Evolutionary conservation across 208 protist species (phyloP), one percentile per base, ranked within the genome.

Genomic region (Chromosphaera perkinsii): DNA sequence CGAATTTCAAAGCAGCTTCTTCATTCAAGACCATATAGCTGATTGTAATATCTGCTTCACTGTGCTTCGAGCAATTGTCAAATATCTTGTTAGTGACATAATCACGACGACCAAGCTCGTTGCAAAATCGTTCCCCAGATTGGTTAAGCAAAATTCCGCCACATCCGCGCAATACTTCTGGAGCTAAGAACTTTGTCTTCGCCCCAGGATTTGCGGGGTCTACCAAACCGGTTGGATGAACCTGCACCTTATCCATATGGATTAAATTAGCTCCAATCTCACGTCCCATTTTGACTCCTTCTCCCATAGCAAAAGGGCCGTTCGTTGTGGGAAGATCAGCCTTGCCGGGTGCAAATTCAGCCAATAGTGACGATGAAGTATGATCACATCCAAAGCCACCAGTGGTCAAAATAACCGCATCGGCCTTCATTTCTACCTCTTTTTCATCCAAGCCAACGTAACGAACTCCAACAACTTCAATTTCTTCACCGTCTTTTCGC

Each of bases 161-260:
- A 12, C 83, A 86, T 27, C 90, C 94, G 51, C 94, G 86, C 47
- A 96, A 79, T 20, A 91, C 91, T 81, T 97, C 94, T 17, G 92
- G 88, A 32, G 87, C 90, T 40, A 97, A 86, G 72, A 89, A 92
- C 80, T 95, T 94, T 47, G 85, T 89, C 35, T 61, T 56, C 47
- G 78, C 84, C 1, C 72, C 51, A 0, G 92, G 92, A 36, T 96
- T 80, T 48, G 83, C 85, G 7, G 90, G 89, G 69, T 95, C 78
- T 17, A 96, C 55, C 29, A 97, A 89, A 24, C 87, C 90, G 29
- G 93, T 97, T n/a, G 93, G 93, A 67, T 97, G 93, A 14, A 97
- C 76, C 37, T 80, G 69, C 17, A 66, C 87, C 75, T 93, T 83
- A 74, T 93, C 89, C 88, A 95, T 91, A 69, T 94, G 84, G 27